Evolutionary conservation across 2,329 filamentous ascomycete genomes (phyloP).

Genomic region (Cladosporium colombiae): DNA sequence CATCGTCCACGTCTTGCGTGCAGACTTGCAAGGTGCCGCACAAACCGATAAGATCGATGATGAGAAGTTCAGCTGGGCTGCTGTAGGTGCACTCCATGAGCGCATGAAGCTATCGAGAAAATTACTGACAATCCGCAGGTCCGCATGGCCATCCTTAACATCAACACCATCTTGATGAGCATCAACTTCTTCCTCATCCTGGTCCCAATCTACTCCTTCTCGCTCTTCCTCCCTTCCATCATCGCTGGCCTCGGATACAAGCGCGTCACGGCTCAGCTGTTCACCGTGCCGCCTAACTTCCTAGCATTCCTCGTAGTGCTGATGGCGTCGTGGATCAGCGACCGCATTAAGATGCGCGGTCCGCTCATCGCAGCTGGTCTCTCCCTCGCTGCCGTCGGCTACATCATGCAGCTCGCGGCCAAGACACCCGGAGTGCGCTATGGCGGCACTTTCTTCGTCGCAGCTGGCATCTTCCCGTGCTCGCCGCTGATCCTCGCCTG

Average conservation of each 20-base stretch:
- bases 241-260: constrained; percentile 46
- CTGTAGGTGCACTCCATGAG: constrained; percentile 27
- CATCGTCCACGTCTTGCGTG: constrained; percentile 34
- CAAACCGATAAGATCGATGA: constrained; percentile 33
- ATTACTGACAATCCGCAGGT: constrained; percentile 28
- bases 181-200: constrained; percentile 40
- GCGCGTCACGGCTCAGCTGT: constrained; percentile 42
- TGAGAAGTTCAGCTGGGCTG: constrained; percentile 37
- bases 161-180: constrained; percentile 38
- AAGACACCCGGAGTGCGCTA: constrained; percentile 39
- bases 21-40: constrained; percentile 36
- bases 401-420: constrained; percentile 41
- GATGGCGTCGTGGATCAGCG: constrained; percentile 30
- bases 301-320: constrained; percentile 35
- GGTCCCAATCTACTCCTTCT: constrained; percentile 45
- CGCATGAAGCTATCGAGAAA: background rate
- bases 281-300: constrained; percentile 43
- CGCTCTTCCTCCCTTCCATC: constrained; percentile 50
- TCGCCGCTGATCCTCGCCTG: constrained; percentile 39
- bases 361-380: constrained; percentile 35
- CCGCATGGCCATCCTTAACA: constrained; percentile 35
- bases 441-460: constrained; percentile 44
- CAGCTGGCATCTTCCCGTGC: constrained; percentile 36
- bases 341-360: constrained; percentile 38
- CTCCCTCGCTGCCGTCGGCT: constrained; percentile 40